Conservation (phyloP, 2,329 filamentous ascomycete genomes). For the Teratosphaeria nubilosa region DNA sequence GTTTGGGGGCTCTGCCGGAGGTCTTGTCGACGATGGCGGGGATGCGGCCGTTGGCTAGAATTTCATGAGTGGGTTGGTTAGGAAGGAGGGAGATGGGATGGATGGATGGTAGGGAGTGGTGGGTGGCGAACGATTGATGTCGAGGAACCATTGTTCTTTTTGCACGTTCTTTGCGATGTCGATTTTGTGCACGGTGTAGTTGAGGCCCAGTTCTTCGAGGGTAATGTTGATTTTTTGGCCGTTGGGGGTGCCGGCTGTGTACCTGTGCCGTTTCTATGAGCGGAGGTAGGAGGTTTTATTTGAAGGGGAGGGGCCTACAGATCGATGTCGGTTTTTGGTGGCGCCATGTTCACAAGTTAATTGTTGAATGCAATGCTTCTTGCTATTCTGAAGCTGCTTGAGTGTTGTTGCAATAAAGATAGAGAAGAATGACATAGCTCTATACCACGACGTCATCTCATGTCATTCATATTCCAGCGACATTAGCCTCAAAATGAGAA, state of each 20-base stretch:
- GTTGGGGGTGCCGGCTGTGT: conserved; percentile 25
- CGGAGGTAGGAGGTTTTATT: not conserved
- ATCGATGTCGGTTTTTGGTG: not conserved
- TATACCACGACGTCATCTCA: not conserved
- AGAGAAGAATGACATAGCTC: not conserved
- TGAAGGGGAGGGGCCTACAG: not conserved
- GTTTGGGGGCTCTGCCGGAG: conserved; percentile 7
- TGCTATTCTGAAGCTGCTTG: not conserved
- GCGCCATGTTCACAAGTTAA: not conserved
- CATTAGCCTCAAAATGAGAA: not conserved
- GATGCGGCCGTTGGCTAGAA: conserved; percentile 36
- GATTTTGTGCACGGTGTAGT: conserved; percentile 27
- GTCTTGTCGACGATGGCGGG: conserved; percentile 36
- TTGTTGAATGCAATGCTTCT: not conserved
- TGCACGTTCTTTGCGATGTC: conserved; percentile 35
- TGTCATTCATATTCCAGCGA: not conserved
- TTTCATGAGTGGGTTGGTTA: not conserved
- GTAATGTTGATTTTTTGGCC: conserved; percentile 25
- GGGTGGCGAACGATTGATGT: conserved; percentile 31
- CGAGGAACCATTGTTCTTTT: conserved; percentile 35
- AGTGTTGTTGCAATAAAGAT: not conserved
- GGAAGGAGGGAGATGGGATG: not conserved
- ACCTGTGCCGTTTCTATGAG: conserved; percentile 6
- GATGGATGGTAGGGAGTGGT: not conserved
- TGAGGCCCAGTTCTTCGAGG: conserved; percentile 24